Evolutionary conservation across 495 filamentous ascomycete species (phyloP), one percentile per base, ranked within the genome.

Genomic region (Geoglossum glabrum): DNA sequence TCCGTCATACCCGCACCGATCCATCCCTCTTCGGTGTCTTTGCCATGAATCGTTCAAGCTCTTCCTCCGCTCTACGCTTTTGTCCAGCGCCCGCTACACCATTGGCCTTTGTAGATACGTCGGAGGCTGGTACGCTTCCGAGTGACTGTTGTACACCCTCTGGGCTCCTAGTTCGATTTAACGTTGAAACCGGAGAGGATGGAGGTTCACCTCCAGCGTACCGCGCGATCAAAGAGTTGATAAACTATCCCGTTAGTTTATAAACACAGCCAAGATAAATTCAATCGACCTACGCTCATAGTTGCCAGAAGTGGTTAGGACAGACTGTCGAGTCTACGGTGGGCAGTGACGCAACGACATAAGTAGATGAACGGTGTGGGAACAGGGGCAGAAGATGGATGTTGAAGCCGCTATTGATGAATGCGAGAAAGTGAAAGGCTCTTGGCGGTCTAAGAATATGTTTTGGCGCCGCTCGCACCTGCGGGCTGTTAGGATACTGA

Each of bases 31-130:
- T 59, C 31, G 49, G 28, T 27, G 26, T 30, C 33, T 59, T 59
- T 34, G 47, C 50, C 57, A 46, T 56, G n/a, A 26, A 26, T 13
- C 34, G 46, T 17, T 58, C 1, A 25, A 59, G 21, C 21, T 56
- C 51, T 15, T 59, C 57, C 33, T 55, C 51, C 0, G 57, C 57
- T 25, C 38, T 59, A 33, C 57, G 57, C 25, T 59, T 59, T 27
- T 59, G 57, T 19, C 47, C 57, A 23, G 46, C 21, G 33, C 21
- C 31, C 19, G 38, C 27, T n/a, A 10, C 6, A 17, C 19, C n/a
- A 5, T 45, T 38, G 10, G 27, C 15, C 38, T 50, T 28, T 38
- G 11, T 33, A 17, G 31, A 17, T 28, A 45, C 13, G 15, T 2
- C 13, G 40, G 27, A 33, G 49, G 17, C 11, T 17, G 49, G 1